phyloP scores from a whole-genome alignment of 2,329 filamentous ascomycete species.

The Helminthosporium solani region DNA sequence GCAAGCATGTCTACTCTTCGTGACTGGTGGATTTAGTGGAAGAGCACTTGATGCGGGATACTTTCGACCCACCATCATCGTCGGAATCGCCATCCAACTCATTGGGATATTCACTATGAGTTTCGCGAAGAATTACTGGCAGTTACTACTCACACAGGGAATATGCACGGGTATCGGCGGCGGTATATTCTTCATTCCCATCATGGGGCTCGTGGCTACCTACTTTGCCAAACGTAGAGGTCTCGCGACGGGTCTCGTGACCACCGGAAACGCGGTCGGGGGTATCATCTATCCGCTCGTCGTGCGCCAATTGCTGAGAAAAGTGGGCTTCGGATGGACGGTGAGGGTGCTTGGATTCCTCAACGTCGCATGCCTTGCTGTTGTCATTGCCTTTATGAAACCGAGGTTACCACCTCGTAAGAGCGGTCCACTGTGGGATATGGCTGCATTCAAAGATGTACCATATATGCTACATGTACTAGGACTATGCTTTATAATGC shows the following conservation, averaged over 20 bases:
- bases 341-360: slow-evolving; percentile 49
- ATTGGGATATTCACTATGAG: slow-evolving; percentile 53
- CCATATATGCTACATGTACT: slow-evolving; percentile 54
- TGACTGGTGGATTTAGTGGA: slow-evolving; percentile 48
- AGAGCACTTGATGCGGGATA: slow-evolving; percentile 52
- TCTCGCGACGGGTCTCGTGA: slow-evolving; percentile 16
- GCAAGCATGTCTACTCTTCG: slow-evolving; percentile 49
- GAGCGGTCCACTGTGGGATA: slow-evolving; percentile 56
- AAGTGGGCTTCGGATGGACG: slow-evolving; percentile 24
- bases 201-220: slow-evolving; percentile 34
- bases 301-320: not conserved
- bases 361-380: slow-evolving; percentile 37
- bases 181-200: slow-evolving; percentile 22
- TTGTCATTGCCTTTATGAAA: slow-evolving; percentile 44
- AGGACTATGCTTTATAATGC: slow-evolving; percentile 51
- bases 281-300: not conserved
- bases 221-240: slow-evolving; percentile 12
- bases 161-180: slow-evolving; percentile 27
- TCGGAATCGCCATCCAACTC: slow-evolving; percentile 44
- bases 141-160: slow-evolving; percentile 32
- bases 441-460: slow-evolving; percentile 57
- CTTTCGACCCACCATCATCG: slow-evolving; percentile 42
- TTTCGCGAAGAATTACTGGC: slow-evolving; percentile 46
- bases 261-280: slow-evolving; percentile 7
- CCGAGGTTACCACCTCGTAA: slow-evolving; percentile 53